Conservation (phyloP, 2,329 filamentous ascomycete species). For the Trichoderma sp. region DNA sequence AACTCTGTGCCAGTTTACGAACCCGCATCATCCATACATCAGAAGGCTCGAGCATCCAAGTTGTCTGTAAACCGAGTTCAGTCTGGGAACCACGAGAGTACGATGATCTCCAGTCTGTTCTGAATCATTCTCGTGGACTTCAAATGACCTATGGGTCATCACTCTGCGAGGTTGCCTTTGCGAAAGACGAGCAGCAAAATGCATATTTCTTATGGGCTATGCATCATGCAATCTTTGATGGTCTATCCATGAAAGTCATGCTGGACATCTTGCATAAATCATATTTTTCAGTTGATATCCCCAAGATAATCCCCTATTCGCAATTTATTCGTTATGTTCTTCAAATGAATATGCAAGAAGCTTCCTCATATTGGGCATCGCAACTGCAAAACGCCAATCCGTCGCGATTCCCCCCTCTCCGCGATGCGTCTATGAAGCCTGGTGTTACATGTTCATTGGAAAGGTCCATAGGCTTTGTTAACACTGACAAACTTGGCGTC, state of each 20-base stretch:
- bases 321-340: slow-evolving; percentile 17
- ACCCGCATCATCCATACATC: slow-evolving; percentile 19
- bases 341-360: not conserved
- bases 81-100: not conserved
- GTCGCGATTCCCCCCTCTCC: not conserved
- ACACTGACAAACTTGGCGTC: not conserved
- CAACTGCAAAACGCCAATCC: not conserved
- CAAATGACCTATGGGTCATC: not conserved
- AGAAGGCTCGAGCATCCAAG: not conserved
- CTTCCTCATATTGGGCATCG: not conserved
- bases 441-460: not conserved
- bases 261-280: not conserved
- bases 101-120: not conserved
- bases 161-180: not conserved
- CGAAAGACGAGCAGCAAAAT: not conserved
- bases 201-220: slow-evolving; percentile 5
- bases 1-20: slow-evolving; percentile 4
- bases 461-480: not conserved
- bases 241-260: not conserved
- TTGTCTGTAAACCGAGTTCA: not conserved
- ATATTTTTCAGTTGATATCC: not conserved
- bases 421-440: not conserved
- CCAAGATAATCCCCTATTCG: not conserved
- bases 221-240: slow-evolving; percentile 22
- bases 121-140: not conserved